A percentile compares a stretch with the other conserved stretches of the same genome.
These are phyloP conservation scores for Puccinia hordei DNA, from an alignment of 1,284 basidiomycete genomes.

Conservation along the genomic window DNA sequence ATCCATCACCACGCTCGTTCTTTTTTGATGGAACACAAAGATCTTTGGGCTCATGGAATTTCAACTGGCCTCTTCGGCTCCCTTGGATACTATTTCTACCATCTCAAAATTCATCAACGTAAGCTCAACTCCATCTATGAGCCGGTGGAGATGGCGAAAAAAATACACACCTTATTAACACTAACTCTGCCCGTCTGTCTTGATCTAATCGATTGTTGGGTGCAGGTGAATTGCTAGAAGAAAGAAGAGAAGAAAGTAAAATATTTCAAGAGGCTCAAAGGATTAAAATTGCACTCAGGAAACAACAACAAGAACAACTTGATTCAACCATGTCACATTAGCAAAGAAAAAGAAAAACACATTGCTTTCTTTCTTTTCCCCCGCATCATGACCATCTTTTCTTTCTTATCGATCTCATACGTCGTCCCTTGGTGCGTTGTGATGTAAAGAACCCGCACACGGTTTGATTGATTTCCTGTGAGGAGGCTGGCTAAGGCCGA, in stretches of 20 bases:
- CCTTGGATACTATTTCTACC: conserved; percentile 36
- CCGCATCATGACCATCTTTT: no score
- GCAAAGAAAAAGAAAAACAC: no score
- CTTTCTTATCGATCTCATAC: neutral
- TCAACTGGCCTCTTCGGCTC: conserved; percentile 42
- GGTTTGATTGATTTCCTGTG: no score
- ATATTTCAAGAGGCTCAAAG: conserved; percentile 42
- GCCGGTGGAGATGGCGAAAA: no score
- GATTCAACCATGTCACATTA: neutral
- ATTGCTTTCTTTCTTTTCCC: no score
- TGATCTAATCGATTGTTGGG: neutral
- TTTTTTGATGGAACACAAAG: neutral
- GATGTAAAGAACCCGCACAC: no score
- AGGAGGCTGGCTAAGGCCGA: no score
- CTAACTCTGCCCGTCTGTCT: neutral
- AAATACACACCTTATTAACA: neutral
- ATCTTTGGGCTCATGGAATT: conserved; percentile 37
- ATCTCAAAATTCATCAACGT: conserved; percentile 46
- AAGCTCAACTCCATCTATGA: no score
- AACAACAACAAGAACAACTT: conserved; percentile 14
- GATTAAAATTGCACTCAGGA: conserved; percentile 25
- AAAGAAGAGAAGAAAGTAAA: conserved; percentile 22
- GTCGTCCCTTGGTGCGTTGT: neutral
- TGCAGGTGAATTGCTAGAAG: conserved; percentile 37
- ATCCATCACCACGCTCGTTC: neutral